phyloP scores from a whole-genome alignment of 164 flowering plant species.

The Euptelea pleiosperma region DNA sequence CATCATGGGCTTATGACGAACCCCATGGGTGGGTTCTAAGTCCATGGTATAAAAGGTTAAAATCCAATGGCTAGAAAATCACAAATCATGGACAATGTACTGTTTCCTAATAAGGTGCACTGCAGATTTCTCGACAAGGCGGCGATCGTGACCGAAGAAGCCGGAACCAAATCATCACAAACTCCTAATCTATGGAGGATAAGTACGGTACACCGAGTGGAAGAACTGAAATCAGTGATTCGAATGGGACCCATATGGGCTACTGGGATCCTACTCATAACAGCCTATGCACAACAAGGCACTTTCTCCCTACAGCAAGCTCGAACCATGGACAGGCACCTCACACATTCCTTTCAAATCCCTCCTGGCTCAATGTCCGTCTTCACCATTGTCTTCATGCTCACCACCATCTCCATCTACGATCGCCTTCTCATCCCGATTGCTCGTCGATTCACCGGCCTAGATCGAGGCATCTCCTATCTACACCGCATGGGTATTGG shows the following conservation, averaged over 20 bases:
- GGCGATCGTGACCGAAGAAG: constrained; percentile 59
- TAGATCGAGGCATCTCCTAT: constrained; percentile 70
- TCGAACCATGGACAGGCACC: constrained; percentile 62
- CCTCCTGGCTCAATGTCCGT: constrained; percentile 81
- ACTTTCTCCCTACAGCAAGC: constrained; percentile 82
- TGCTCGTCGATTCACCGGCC: constrained; percentile 56
- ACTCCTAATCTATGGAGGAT: constrained; percentile 63
- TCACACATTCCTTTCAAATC: constrained; percentile 57
- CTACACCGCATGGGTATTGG: constrained; percentile 79
- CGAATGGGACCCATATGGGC: constrained; percentile 94
- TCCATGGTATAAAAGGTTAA: not conserved
- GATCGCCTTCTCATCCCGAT: constrained; percentile 63
- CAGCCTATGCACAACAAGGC: constrained; percentile 68
- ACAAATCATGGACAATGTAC: too few species aligned
- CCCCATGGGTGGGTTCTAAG: not conserved
- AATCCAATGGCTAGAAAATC: not conserved
- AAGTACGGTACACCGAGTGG: constrained; percentile 73
- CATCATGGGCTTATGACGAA: not conserved
- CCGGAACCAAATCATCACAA: constrained; percentile 21
- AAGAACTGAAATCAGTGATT: constrained; percentile 68
- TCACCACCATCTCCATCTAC: constrained; percentile 52
- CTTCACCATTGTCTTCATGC: constrained; percentile 61
- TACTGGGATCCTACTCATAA: constrained; percentile 62
- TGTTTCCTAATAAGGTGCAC: too few species aligned
- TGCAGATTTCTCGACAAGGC: constrained; percentile 78